Evolutionary conservation across 1,284 basidiomycete species (phyloP).

Genomic region (Pholiota adiposa): DNA sequence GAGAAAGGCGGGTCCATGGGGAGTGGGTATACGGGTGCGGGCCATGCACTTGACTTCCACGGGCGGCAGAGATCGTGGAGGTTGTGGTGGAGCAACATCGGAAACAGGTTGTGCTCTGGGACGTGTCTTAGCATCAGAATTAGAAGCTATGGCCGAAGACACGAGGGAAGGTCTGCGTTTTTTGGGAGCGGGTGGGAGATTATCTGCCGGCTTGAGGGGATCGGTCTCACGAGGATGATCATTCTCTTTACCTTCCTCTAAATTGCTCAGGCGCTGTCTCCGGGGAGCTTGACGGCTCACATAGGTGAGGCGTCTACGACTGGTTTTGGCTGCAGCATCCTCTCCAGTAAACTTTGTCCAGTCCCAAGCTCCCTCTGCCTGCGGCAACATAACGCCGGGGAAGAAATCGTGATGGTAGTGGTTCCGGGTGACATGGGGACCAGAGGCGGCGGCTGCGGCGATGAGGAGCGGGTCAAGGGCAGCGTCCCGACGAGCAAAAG

Average conservation of each 20-base stretch:
- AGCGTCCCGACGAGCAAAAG: slow-evolving; percentile 60
- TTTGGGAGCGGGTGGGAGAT: slow-evolving; percentile 36
- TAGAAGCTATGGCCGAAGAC: slow-evolving; percentile 22
- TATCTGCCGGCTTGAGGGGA: slow-evolving; percentile 33
- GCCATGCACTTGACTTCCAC: slow-evolving; percentile 90
- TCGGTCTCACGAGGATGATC: slow-evolving; percentile 35
- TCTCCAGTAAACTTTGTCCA: slow-evolving; percentile 58
- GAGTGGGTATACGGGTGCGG: slow-evolving; percentile 95
- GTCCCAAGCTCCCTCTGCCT: slow-evolving; percentile 57
- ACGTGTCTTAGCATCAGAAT: slow-evolving; percentile 28
- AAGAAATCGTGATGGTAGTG: slow-evolving; percentile 78
- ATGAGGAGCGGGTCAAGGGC: slow-evolving; percentile 75
- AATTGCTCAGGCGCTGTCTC: slow-evolving; percentile 47
- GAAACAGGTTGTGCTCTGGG: slow-evolving; percentile 25
- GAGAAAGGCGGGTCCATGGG: slow-evolving; percentile 92
- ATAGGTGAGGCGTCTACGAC: slow-evolving; percentile 55
- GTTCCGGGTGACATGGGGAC: slow-evolving; percentile 75
- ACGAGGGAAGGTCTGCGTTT: slow-evolving; percentile 41
- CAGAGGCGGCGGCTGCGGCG: slow-evolving; percentile 70
- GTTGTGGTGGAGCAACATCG: slow-evolving; percentile 11
- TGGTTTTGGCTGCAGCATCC: slow-evolving; percentile 38
- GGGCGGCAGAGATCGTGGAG: slow-evolving; percentile 16
- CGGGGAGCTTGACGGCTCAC: slow-evolving; percentile 76
- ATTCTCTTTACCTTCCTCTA: slow-evolving; percentile 42
- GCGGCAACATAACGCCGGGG: slow-evolving; percentile 56